phyloP scores from a whole-genome alignment of 257 asterid genomes.

The Linderniella brevidens region DNA sequence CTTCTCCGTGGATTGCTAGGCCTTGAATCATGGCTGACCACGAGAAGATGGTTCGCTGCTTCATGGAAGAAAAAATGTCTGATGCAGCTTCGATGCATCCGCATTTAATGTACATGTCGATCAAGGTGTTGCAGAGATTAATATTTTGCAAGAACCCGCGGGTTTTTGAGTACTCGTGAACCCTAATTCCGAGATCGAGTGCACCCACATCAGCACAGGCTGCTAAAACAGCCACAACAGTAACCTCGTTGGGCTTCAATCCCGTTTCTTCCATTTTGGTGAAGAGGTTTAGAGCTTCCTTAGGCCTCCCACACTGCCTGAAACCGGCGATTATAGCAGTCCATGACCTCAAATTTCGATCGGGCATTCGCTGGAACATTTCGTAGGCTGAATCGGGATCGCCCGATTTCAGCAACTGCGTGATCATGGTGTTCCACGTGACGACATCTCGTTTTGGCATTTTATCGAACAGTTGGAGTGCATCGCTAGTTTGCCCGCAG shows the following conservation, averaged over 20 bases:
- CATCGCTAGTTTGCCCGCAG: conserved; percentile 30
- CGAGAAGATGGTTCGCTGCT: conserved; percentile 31
- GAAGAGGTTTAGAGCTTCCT: conserved; percentile 33
- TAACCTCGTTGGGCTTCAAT: conserved; percentile 37
- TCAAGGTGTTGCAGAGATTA: conserved; percentile 38
- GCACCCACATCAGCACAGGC: conserved; percentile 56
- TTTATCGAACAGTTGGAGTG: conserved; percentile 27
- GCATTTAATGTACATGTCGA: conserved; percentile 53
- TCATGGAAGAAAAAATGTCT: conserved; percentile 29
- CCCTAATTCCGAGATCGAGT: conserved; percentile 42
- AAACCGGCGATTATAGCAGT: conserved; percentile 49
- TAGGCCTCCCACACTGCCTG: conserved; percentile 41
- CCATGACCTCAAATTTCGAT: conserved; percentile 57
- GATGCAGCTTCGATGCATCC: conserved; percentile 42
- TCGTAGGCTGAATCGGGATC: conserved; percentile 29
- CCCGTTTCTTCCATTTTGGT: conserved; percentile 32
- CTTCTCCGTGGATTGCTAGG: conserved; percentile 51
- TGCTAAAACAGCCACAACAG: conserved; percentile 47
- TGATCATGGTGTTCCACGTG: conserved; percentile 60
- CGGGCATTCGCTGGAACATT: conserved; percentile 41
- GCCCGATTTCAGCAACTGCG: conserved; percentile 32
- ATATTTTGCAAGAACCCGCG: conserved; percentile 23
- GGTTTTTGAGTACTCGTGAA: conserved; percentile 27
- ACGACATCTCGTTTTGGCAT: conserved; percentile 43
- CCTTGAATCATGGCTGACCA: conserved; percentile 77